Evolutionary conservation across 2,329 filamentous ascomycete genomes (phyloP), one percentile per base, ranked within the genome.

Genomic region (Emmonsia crescens): DNA sequence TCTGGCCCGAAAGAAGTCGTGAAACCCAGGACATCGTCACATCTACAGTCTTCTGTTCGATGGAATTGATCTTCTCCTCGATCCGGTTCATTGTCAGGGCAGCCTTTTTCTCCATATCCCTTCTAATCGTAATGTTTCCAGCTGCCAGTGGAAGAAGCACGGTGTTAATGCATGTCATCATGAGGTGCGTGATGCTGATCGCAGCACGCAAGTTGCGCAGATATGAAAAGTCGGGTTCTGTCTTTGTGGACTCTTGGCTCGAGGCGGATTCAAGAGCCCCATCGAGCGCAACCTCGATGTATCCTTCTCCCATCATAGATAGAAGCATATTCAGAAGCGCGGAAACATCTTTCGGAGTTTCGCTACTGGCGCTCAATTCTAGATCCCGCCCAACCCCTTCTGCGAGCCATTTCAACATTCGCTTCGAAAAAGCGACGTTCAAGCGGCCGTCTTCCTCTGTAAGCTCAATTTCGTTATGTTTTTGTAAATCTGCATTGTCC

Each of bases 321-420:
- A 97, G 83, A 2, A 99, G 82, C 29, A 97, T 82, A 71, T 88
- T 89, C 40, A 96, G 82, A 29, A 97, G 82, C 63, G 90, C 86
- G 54, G 88, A 89, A 61, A 97, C 90, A 73, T 99, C 94, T 74
- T 96, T 97, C 19, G 94, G 91, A 4, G 91, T 96, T 68, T 99
- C 94, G 62, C 83, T 88, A 59, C 87, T 86, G 29, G 89, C 88
- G 29, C 89, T 91, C n/a, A 99, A 81, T 74, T 99, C 94, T 10
- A 99, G 81, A 0, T 91, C 91, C 65, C 94, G 83, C 46, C 94
- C 89, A 29, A 99, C 93, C 64, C 90, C 91, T 78, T 99, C 94
- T 2, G 94, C 94, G 48, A 99, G 79, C 94, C 94, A 99, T 72
- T 90, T 95, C 63, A 99, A 83, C 92, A 99, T 99, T 62, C 94